Percentiles rank a stretch among this genome's conserved stretches.
Conservation (phyloP, 768 basidiomycete species). For the Kwoniella shandongensis region DNA sequence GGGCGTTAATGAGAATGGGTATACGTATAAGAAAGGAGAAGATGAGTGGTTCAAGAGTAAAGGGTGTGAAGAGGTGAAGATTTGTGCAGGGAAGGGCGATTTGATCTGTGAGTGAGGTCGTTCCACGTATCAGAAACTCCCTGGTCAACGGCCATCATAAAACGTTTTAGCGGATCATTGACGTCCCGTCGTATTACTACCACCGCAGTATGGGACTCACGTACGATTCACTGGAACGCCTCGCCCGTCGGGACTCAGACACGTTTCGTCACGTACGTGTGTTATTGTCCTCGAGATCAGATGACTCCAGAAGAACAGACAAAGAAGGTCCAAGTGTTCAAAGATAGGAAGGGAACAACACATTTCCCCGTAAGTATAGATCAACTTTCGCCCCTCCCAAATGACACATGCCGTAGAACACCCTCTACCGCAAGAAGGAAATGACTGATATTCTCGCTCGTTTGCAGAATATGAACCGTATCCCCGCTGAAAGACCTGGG, state of each 20-base stretch:
- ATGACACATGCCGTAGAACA: too few relatives aligned
- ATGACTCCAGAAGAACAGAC: conserved; percentile 16
- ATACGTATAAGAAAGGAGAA: conserved; percentile 1
- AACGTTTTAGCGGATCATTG: too few relatives aligned
- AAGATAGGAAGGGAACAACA: conserved; percentile 14
- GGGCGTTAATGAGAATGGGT: conserved; percentile 15
- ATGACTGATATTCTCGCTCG: conserved; percentile 1
- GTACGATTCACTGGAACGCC: conserved; percentile 22
- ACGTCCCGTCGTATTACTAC: neutral
- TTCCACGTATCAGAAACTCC: too few relatives aligned
- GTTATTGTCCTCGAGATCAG: conserved; percentile 14
- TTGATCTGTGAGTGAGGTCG: conserved; percentile 5
- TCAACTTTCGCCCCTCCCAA: too few relatives aligned
- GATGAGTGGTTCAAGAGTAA: neutral
- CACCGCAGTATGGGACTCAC: conserved; percentile 19
- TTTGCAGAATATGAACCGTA: conserved; percentile 15
- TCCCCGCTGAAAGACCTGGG: conserved; percentile 11
- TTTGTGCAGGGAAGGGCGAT: conserved; percentile 5
- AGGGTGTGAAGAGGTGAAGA: conserved; percentile 4
- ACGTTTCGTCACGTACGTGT: conserved; percentile 18
- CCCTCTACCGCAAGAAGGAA: neutral
- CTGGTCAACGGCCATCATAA: too few relatives aligned
- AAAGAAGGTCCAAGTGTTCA: conserved; percentile 15
- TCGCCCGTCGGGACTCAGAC: conserved; percentile 12
- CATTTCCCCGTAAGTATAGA: conserved; percentile 14